Percentiles rank a stretch among this genome's conserved stretches.
Conservation (phyloP, 2,329 filamentous ascomycete species). For the Pseudogymnoascus sp. region DNA sequence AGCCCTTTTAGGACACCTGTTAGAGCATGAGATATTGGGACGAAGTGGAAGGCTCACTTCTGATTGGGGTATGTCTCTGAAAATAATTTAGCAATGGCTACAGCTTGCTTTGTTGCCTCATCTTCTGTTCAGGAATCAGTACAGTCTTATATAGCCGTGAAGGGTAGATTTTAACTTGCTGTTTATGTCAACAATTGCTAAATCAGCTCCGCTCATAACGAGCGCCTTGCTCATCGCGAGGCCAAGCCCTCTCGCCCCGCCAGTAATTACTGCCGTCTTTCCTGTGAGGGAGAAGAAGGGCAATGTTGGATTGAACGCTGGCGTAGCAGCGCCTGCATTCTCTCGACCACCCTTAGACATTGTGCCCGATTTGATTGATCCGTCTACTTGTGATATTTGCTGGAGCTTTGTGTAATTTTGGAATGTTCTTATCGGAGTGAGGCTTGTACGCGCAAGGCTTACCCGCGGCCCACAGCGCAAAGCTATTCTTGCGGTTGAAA, state of each 20-base stretch:
- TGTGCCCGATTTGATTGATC: slow-evolving; percentile 12
- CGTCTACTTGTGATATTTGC: background rate
- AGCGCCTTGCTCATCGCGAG: slow-evolving; percentile 90
- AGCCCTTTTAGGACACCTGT: slow-evolving; percentile 37
- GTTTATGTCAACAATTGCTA: slow-evolving; percentile 83
- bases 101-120: slow-evolving; percentile 71
- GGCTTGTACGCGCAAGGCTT: background rate
- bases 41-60: background rate
- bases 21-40: background rate
- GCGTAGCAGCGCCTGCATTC: slow-evolving; percentile 8
- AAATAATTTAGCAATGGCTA: slow-evolving; percentile 21
- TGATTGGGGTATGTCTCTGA: background rate
- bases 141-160: background rate
- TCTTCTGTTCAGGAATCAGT: slow-evolving; percentile 51
- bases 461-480: background rate
- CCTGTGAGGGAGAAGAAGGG: slow-evolving; percentile 81
- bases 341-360: slow-evolving; percentile 22
- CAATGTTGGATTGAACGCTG: slow-evolving; percentile 67
- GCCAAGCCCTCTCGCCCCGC: slow-evolving; percentile 81
- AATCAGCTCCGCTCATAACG: slow-evolving; percentile 77
- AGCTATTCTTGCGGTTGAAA: background rate
- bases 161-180: slow-evolving; percentile 45
- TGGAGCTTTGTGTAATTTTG: background rate
- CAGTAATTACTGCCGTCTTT: slow-evolving; percentile 78
- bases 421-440: background rate